These are phyloP conservation scores for Chenopodium album DNA, from an alignment of 148 eudicot species.

Conservation along the genomic window DNA sequence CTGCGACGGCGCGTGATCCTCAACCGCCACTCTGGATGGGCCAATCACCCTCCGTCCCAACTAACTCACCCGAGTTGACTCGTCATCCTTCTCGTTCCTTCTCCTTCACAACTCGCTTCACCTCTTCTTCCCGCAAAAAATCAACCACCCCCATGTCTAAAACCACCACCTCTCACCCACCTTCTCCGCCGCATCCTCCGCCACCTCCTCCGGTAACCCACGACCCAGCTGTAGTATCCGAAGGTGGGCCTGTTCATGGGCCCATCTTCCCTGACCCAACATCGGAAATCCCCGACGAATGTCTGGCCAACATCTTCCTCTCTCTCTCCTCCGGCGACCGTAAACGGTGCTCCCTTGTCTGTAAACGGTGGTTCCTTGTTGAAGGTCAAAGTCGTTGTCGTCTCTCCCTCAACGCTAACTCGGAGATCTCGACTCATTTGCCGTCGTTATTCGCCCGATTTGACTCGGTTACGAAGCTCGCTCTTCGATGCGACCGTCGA, in stretches of 20 bases:
- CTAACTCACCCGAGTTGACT: slow-evolving; percentile 22
- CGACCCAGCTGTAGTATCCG: neutral
- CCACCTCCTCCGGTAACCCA: neutral
- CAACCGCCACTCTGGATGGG: slow-evolving; percentile 28
- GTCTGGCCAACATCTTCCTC: slow-evolving; percentile 44
- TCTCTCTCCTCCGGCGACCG: slow-evolving; percentile 40
- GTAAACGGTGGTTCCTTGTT: slow-evolving; percentile 39
- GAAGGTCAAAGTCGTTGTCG: slow-evolving; percentile 59
- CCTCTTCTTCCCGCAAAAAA: neutral
- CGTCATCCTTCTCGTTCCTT: slow-evolving; percentile 25
- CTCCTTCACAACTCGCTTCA: slow-evolving; percentile 24
- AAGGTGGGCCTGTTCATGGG: neutral
- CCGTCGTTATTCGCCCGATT: slow-evolving; percentile 43
- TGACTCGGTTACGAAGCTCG: slow-evolving; percentile 57
- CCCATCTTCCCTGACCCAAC: slow-evolving; percentile 24
- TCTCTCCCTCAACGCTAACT: slow-evolving; percentile 39
- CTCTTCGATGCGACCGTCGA: slow-evolving; percentile 49
- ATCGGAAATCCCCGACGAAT: slow-evolving; percentile 48
- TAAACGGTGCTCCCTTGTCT: slow-evolving; percentile 39
- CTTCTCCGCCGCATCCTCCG: neutral
- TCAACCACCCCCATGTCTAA: slow-evolving; percentile 11
- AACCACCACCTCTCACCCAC: neutral
- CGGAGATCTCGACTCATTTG: slow-evolving; percentile 26
- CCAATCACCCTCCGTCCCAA: slow-evolving; percentile 29
- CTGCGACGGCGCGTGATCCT: slow-evolving; percentile 25